Base-by-base conservation (phyloP, 73 alveolate species). In the Paramecium tetraurelia region DNA sequence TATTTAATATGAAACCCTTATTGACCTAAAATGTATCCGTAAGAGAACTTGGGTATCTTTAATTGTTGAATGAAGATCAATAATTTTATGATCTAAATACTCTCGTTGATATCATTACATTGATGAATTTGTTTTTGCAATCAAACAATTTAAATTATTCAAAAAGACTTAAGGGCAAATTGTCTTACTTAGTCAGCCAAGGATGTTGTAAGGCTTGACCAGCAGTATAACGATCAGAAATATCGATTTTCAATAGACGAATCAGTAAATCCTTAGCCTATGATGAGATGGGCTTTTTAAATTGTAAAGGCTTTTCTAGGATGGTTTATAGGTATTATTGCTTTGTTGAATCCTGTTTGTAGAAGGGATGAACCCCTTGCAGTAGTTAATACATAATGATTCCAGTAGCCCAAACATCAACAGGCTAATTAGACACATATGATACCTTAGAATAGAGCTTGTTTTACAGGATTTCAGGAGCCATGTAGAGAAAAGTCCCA, bases 401-500 rank as follows among this genome's bases (percentile, higher is more conserved):
- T 38, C 87, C 87, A 35, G 68, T 38, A 0, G 87, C 87, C 87
- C 87, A 75, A 38, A 75, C 22, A 75, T 75, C 87, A n/a, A 75
- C 59, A 11, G 87, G 87, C 87, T 75, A 35, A n/a, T 31, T 18
- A 29, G 14, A 0, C 0, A 12, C 7, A 40, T 8, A 7, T 20
- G 14, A 35, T 75, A 75, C 87, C 27, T 75, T 75, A 14, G 87
- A 75, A 38, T 75, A 75, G 3, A 22, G 36, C 35, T 75, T 38
- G 36, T n/a, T 75, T 29, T 29, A 38, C 11, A 75, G 36, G 11
- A 38, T 38, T 75, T 75, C 87, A 35, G 87, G 87, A 35, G 87
- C 58, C 87, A 75, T 75, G 18, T 75, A 75, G 7, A 75, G 7
- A 3, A n/a, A 41, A 11, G 87, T 75, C 18, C 87, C 87, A 38